A percentile compares a stretch with the other conserved stretches of the same genome.
Conservation (phyloP, 2,329 filamentous ascomycete species). For the Colletotrichum nymphaeae region DNA sequence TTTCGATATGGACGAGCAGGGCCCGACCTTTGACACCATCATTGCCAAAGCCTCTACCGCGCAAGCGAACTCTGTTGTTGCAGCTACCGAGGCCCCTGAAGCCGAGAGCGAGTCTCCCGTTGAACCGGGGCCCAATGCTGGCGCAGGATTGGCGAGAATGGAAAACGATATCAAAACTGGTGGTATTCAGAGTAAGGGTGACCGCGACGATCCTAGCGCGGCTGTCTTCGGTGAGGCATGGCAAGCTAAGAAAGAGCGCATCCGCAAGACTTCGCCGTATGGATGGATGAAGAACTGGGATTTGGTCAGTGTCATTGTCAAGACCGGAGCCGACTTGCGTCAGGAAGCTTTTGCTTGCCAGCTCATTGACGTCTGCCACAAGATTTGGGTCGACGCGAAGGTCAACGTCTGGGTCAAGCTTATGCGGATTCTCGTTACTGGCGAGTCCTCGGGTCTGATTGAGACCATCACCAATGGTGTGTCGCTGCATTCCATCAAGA, state of each 20-base stretch:
- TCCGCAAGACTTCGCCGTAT: constrained; percentile 85
- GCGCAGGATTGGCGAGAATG: constrained; percentile 84
- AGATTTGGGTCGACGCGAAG: constrained; percentile 81
- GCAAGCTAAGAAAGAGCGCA: constrained; percentile 85
- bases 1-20: constrained; percentile 77
- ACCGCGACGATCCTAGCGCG: constrained; percentile 86
- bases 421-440: constrained; percentile 88
- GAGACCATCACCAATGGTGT: constrained; percentile 92
- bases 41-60: constrained; percentile 77
- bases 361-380: constrained; percentile 83
- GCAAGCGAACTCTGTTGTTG: constrained; percentile 57
- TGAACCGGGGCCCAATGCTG: constrained; percentile 69
- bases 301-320: constrained; percentile 86
- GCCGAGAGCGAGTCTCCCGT: constrained; percentile 66
- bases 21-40: constrained; percentile 84
- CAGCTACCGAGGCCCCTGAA: constrained; percentile 56
- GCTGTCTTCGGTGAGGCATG: constrained; percentile 90
- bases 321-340: constrained; percentile 84
- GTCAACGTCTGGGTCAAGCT: constrained; percentile 88
- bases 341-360: constrained; percentile 91
- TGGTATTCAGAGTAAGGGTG: constrained; percentile 82
- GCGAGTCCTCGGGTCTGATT: constrained; percentile 85
- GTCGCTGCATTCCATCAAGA: constrained; percentile 86
- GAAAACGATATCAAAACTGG: constrained; percentile 91
- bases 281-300: constrained; percentile 94